Evolutionary conservation across 768 basidiomycete genomes (phyloP).

Genomic region (Sporobolomyces pararoseus): DNA sequence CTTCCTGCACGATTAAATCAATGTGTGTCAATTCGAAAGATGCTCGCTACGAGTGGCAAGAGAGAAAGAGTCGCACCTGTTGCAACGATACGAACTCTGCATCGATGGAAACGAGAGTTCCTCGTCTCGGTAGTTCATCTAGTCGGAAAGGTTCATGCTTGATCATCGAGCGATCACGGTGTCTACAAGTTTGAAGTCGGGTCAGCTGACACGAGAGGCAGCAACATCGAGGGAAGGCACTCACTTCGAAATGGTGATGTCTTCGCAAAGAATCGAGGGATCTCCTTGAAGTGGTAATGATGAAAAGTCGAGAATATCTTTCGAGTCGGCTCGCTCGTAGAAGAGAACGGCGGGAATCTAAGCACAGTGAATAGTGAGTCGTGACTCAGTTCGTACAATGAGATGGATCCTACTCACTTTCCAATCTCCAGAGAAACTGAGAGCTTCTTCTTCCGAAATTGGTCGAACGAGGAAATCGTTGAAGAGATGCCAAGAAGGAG

Average conservation of each 20-base stretch:
- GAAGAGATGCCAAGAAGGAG: slow-evolving; percentile 83
- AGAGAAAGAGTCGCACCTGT: slow-evolving; percentile 58
- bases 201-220: neutral
- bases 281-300: slow-evolving; percentile 66
- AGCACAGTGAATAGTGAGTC: neutral
- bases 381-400: neutral
- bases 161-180: slow-evolving; percentile 59
- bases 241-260: slow-evolving; percentile 82
- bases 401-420: slow-evolving; percentile 59
- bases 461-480: slow-evolving; percentile 91
- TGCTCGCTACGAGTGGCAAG: neutral
- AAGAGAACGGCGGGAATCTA: slow-evolving; percentile 88
- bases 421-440: slow-evolving; percentile 84
- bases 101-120: slow-evolving; percentile 88
- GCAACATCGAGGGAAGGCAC: slow-evolving; percentile 44
- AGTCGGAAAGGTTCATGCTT: slow-evolving; percentile 70
- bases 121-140: slow-evolving; percentile 77
- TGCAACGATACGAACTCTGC: slow-evolving; percentile 98
- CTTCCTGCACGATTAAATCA: slow-evolving; percentile 60
- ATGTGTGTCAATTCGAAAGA: neutral
- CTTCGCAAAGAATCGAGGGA: slow-evolving; percentile 60
- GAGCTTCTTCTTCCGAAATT: slow-evolving; percentile 76
- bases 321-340: slow-evolving; percentile 68
- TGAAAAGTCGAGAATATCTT: slow-evolving; percentile 60
- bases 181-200: neutral